phyloP scores from a whole-genome alignment of 352 stramenopile species.

The Thraustotheca clavata region DNA sequence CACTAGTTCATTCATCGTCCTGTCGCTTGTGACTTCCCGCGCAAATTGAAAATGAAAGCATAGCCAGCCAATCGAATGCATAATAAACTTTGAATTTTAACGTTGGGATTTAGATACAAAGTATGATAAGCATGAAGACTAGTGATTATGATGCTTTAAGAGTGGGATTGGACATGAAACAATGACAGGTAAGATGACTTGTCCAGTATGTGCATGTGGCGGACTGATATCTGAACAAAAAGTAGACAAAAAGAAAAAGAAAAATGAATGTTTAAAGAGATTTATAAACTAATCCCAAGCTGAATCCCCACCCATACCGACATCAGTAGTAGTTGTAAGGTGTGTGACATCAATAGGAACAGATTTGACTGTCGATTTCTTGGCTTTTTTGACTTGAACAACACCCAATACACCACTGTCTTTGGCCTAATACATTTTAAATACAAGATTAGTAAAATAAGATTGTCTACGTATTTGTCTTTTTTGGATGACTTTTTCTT shows the following conservation, averaged over 20 bases:
- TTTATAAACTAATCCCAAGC: conserved; percentile 51
- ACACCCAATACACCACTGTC: conserved; percentile 65
- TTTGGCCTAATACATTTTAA: conserved; percentile 47
- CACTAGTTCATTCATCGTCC: not conserved
- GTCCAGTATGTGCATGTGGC: no score
- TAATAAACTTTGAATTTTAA: no score
- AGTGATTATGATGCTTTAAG: no score
- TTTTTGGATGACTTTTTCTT: conserved; percentile 11
- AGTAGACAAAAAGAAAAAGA: not conserved
- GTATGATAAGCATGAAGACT: no score
- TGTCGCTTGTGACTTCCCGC: not conserved
- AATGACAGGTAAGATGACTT: no score
- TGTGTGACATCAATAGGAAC: conserved; percentile 46
- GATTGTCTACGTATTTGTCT: no score
- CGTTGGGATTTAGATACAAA: no score
- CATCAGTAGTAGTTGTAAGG: conserved; percentile 50
- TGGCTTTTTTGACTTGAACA: conserved; percentile 71
- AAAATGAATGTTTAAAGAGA: not conserved
- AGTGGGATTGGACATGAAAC: no score
- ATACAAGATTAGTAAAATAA: no score
- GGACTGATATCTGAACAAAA: not conserved
- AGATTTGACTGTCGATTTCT: conserved; percentile 23
- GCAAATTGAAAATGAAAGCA: no score
- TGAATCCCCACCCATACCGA: conserved; percentile 59
- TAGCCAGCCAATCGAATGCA: no score